These are phyloP conservation scores for Aspergillus flavus DNA, from an alignment of 2,329 filamentous ascomycete genomes.

Conservation along the genomic window DNA sequence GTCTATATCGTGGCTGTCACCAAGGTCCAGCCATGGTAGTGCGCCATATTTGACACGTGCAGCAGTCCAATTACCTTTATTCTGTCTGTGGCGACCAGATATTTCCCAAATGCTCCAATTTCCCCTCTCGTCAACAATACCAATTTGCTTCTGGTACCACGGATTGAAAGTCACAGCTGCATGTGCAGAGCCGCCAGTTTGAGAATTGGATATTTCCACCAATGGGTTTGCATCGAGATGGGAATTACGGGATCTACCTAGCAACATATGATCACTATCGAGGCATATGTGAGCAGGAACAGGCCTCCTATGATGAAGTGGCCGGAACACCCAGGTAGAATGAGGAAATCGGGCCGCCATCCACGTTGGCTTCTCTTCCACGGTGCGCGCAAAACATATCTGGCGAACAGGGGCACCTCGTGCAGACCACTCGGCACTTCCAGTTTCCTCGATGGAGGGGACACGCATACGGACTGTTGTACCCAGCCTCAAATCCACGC, in stretches of 20 bases:
- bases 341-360: conserved; percentile 54
- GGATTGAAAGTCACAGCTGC: conserved; percentile 63
- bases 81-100: conserved; percentile 33
- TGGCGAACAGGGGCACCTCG: conserved; percentile 56
- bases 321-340: conserved; percentile 53
- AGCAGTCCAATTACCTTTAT: conserved; percentile 31
- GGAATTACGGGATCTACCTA: conserved; percentile 34
- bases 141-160: conserved; percentile 60
- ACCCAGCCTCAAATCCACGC: conserved; percentile 23
- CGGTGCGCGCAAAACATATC: conserved; percentile 52
- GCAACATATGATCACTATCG: conserved; percentile 15
- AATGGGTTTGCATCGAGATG: conserved; percentile 52
- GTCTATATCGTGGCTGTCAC: conserved; percentile 16
- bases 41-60: conserved; percentile 33
- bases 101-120: conserved; percentile 57
- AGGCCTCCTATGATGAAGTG: conserved; percentile 36
- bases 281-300: conserved; percentile 24
- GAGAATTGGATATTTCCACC: conserved; percentile 43
- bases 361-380: conserved; percentile 45
- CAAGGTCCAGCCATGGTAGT: conserved; percentile 27
- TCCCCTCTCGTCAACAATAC: conserved; percentile 56
- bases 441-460: conserved; percentile 44
- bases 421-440: conserved; percentile 52
- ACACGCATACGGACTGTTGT: conserved; percentile 36
- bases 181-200: conserved; percentile 52